A percentile compares a stretch with the other conserved stretches of the same genome.
Evolutionary conservation across 169 alveolate species (phyloP).

Genomic region (Perkinsus olseni): DNA sequence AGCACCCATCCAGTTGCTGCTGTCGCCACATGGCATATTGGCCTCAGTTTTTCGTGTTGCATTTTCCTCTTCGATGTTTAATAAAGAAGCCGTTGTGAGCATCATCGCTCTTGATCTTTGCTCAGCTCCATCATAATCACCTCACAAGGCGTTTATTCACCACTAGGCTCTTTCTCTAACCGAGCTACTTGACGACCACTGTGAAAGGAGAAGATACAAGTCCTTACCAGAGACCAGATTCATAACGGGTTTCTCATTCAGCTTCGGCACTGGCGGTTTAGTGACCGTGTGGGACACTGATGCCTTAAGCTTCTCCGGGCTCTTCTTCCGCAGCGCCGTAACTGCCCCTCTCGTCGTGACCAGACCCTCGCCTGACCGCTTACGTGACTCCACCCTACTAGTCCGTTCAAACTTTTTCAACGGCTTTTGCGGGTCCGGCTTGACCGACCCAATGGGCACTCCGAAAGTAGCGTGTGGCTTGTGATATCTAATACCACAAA

Average conservation of each 20-base stretch:
- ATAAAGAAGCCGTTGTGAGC: too few species aligned
- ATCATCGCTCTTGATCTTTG: too few species aligned
- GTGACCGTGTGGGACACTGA: conserved; percentile 10
- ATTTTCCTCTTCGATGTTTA: too few species aligned
- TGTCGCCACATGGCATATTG: too few species aligned
- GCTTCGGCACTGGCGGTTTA: conserved; percentile 60
- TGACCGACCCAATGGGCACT: conserved; percentile 48
- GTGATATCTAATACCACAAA: conserved; percentile 11
- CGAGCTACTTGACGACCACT: too few species aligned
- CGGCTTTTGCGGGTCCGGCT: conserved; percentile 34
- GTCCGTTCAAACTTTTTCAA: background rate
- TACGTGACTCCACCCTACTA: background rate
- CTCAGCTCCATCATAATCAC: too few species aligned
- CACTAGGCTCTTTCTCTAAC: too few species aligned
- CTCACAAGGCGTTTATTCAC: too few species aligned
- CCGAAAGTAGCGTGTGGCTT: conserved; percentile 62
- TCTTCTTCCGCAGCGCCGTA: background rate
- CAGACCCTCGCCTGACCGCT: too few species aligned
- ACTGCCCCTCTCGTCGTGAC: background rate
- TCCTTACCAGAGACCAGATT: conserved; percentile 45
- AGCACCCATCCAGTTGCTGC: too few species aligned
- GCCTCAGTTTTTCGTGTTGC: too few species aligned
- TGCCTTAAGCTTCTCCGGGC: conserved; percentile 11
- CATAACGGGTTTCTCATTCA: conserved; percentile 66
- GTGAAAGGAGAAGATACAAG: too few species aligned